phyloP scores from a whole-genome alignment of 768 basidiomycete species.

The Boletus patriciae region DNA sequence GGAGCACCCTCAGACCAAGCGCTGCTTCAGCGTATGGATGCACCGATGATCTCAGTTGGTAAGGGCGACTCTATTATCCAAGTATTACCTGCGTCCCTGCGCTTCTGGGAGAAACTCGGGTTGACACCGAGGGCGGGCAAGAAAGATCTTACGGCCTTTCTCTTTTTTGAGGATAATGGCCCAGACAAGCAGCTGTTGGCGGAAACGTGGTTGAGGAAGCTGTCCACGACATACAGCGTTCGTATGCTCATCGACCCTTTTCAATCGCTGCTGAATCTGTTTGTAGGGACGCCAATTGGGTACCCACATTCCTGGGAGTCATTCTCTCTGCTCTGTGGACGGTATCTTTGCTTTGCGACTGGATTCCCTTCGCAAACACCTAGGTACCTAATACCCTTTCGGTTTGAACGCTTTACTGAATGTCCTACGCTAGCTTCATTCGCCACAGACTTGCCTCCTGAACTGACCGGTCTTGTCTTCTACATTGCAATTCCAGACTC shows the following conservation, averaged over 20 bases:
- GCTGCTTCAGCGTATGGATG: conserved; percentile 39
- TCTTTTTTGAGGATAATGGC: conserved; percentile 64
- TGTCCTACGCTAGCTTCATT: conserved; percentile 45
- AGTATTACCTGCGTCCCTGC: conserved; percentile 63
- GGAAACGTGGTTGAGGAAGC: conserved; percentile 57
- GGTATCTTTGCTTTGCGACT: conserved; percentile 65
- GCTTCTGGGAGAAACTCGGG: conserved; percentile 87
- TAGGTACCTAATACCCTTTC: conserved; percentile 42
- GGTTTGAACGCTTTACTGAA: not conserved
- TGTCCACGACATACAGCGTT: conserved; percentile 61
- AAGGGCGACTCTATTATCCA: conserved; percentile 72
- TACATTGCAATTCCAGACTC: conserved; percentile 66
- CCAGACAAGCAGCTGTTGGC: conserved; percentile 48
- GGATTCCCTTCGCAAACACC: conserved; percentile 68
- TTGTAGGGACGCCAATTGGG: conserved; percentile 63
- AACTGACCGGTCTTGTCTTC: conserved; percentile 52
- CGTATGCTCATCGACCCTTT: conserved; percentile 23
- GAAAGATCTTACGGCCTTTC: conserved; percentile 69
- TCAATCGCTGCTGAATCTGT: conserved; percentile 11
- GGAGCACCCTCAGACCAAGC: conserved; percentile 1
- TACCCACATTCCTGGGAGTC: conserved; percentile 51
- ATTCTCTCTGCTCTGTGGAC: conserved; percentile 44
- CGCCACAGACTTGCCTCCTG: conserved; percentile 41
- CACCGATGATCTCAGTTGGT: conserved; percentile 62
- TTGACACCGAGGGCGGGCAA: conserved; percentile 66